Base-by-base conservation (phyloP, 179 eudicot genomes). In the Dionaea muscipula region DNA sequence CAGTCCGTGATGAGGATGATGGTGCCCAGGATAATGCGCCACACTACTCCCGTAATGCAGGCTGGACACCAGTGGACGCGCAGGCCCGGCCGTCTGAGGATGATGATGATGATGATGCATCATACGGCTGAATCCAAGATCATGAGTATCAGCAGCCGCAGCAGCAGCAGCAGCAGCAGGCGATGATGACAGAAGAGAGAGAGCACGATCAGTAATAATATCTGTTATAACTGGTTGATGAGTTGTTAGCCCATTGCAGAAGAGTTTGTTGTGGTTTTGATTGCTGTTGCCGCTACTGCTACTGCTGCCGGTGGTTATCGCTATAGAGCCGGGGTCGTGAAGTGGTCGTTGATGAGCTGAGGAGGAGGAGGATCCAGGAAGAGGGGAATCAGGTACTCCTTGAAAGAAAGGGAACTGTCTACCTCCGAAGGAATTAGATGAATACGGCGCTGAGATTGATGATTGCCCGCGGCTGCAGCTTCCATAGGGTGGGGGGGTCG, bases 181-280 rank as follows among this genome's bases (percentile, higher is more conserved):
- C 26, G 78, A 72, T 52, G 87, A 78, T 89, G 97, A 89, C 97
- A 89, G 97, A 89, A 89, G 95, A 89, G 97, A 86, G 95, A 83
- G 96, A 89, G 96, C 96, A 85, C 86, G 75, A 66, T 81, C 77
- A 21, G 80, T 68, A n/a, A n/a, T n/a, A n/a, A n/a, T n/a, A 40
- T 80, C 75, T 6, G 20, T 49, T n/a, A 63, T 51, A 47, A 59
- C 74, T 49, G 5, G 35, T 31, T 59, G 72, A 51, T n/a, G n/a
- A n/a, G n/a, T n/a, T n/a, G 60, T 65, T 18, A 72, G 56, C 39
- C 74, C 72, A n/a, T 64, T 75, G 17, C 63, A 61, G 58, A 65
- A 73, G 54, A 60, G 20, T 56, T 73, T 31, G 35, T 73, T 31
- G 35, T 31, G 35, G 35, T 31, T 68, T 23, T 45, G 69, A 56